These are phyloP conservation scores for Trichoderma afroharzianum DNA, from an alignment of 2,329 filamentous ascomycete genomes.

Conservation along the genomic window DNA sequence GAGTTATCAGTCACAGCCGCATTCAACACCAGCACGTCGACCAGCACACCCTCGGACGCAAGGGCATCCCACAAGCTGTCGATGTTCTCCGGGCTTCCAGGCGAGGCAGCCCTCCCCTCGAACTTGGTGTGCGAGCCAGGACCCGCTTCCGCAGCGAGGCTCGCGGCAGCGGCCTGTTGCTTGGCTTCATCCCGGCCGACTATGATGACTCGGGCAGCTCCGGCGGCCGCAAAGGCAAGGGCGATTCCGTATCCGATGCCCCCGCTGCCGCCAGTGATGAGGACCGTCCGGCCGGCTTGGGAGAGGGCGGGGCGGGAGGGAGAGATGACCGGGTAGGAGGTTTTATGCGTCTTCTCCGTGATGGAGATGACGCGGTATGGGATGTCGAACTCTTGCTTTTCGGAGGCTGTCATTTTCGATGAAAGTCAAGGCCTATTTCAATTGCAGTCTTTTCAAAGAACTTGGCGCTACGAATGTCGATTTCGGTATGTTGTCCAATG, in stretches of 20 bases:
- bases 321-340: slow-evolving; percentile 36
- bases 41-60: slow-evolving; percentile 20
- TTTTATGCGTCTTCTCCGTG: slow-evolving; percentile 25
- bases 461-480: too few relatives aligned
- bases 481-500: neutral
- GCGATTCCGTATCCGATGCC: slow-evolving; percentile 64
- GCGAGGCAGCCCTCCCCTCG: slow-evolving; percentile 20
- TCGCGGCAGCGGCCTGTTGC: slow-evolving; percentile 22
- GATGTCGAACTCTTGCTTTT: neutral
- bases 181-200: slow-evolving; percentile 31
- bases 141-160: slow-evolving; percentile 22
- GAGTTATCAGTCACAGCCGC: slow-evolving; percentile 15
- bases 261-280: slow-evolving; percentile 62
- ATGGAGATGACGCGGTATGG: neutral
- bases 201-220: slow-evolving; percentile 36
- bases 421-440: neutral
- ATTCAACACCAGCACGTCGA: slow-evolving; percentile 28
- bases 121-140: slow-evolving; percentile 1
- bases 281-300: slow-evolving; percentile 45
- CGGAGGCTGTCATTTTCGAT: neutral
- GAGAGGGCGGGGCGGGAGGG: slow-evolving; percentile 35
- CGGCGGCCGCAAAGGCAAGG: slow-evolving; percentile 46
- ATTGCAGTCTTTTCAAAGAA: neutral
- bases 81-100: slow-evolving; percentile 24
- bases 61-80: slow-evolving; percentile 31